These are phyloP conservation scores for Nepenthes mirabilis DNA, from an alignment of 148 eudicot genomes.

Conservation along the genomic window DNA sequence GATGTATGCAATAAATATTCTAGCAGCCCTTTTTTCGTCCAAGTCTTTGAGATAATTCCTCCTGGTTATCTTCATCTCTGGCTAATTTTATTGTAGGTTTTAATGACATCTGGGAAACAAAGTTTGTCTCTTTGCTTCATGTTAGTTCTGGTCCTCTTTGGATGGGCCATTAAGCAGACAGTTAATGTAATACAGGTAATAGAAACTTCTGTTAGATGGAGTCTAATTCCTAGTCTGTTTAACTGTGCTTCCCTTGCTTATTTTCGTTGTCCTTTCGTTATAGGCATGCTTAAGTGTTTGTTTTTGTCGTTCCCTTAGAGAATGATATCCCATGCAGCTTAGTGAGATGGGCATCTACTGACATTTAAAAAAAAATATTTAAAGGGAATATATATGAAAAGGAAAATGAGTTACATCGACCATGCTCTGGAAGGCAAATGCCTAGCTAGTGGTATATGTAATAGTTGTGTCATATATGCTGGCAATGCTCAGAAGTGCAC, in stretches of 20 bases:
- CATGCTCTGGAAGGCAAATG: too few relatives aligned
- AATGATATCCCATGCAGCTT: too few relatives aligned
- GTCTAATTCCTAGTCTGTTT: not conserved
- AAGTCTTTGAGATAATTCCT: not conserved
- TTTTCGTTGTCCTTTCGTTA: not conserved
- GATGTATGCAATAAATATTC: constrained; percentile 22
- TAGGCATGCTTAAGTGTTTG: too few relatives aligned
- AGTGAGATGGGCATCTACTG: too few relatives aligned
- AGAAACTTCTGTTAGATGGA: not conserved
- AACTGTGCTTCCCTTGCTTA: not conserved
- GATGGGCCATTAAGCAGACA: constrained; percentile 78
- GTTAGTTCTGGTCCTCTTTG: constrained; percentile 51
- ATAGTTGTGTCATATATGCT: too few relatives aligned
- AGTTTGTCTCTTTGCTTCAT: constrained; percentile 34
- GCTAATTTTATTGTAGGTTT: constrained; percentile 32
- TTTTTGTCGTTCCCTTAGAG: too few relatives aligned
- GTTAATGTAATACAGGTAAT: constrained; percentile 84
- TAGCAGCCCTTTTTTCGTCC: not conserved
- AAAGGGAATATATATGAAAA: too few relatives aligned
- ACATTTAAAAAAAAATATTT: too few relatives aligned
- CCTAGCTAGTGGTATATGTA: too few relatives aligned
- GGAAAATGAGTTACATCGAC: too few relatives aligned
- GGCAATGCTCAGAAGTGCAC: too few relatives aligned
- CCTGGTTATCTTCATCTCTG: not conserved
- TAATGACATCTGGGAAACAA: constrained; percentile 35